Evolutionary conservation across 345 rosid genomes (phyloP), one percentile per base, ranked within the genome.

Genomic region (Laguncularia racemosa): DNA sequence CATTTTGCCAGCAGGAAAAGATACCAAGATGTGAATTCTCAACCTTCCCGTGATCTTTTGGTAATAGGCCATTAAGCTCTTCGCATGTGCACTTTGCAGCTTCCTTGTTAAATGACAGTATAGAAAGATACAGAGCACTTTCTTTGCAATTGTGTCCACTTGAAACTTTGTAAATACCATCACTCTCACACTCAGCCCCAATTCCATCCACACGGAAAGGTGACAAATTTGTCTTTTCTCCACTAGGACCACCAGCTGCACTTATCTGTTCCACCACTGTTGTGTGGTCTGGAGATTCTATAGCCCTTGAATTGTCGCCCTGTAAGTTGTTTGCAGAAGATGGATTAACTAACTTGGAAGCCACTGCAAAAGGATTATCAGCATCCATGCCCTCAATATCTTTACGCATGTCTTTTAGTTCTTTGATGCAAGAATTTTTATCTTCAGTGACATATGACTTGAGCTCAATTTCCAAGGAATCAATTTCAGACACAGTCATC

Each of bases 401-500:
- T 23, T 51, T 58, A 63, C 63, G 72, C 64, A 47, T 70, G 62
- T 70, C 76, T 43, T 68, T 81, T 61, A 58, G 46, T 13, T 46
- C 72, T 72, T 71, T 68, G 69, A 63, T 73, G 71, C 45, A 48
- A 56, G 75, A 64, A 65, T 50, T 38, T 26, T 56, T 59, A 61
- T 56, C 83, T 62, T 60, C 51, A 62, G 50, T 46, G 68, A 70
- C 71, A 73, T 85, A 66, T 3, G 61, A 60, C 83, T 75, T 83
- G 0, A 78, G 81, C 64, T 91, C 89, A 71, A 61, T 88, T 73
- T 90, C 99, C 61, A 84, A 89, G 2, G 69, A 80, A 68, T 90
- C 99, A 74, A 95, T 90, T 79, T 95, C 93, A 44, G 84, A 75
- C 61, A 90, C 99, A 0, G 88, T 84, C 68, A 61, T 64, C 76